A percentile compares a stretch with the other conserved stretches of the same genome.
phyloP scores from a whole-genome alignment of 352 stramenopile species.

The Globisporangium cylindrosporum region DNA sequence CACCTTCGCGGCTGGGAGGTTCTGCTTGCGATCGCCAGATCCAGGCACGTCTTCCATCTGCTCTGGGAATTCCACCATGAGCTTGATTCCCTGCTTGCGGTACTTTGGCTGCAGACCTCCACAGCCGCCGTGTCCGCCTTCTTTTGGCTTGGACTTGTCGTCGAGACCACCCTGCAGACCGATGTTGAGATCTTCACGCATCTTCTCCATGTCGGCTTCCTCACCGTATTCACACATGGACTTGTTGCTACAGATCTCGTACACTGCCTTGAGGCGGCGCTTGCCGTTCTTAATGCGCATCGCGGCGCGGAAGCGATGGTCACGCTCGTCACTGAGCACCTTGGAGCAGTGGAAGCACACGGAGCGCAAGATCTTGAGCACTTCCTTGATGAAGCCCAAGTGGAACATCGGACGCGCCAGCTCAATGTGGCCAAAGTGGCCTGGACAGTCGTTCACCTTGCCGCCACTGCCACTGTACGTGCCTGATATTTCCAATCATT shows the following conservation, averaged over 20 bases:
- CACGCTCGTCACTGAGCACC: constrained; percentile 91
- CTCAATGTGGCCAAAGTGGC: constrained; percentile 99
- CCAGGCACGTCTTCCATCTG: constrained; percentile 93
- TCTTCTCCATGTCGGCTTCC: constrained; percentile 87
- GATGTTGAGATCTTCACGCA: constrained; percentile 85
- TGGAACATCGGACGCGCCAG: constrained; percentile 97
- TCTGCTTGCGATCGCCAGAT: constrained; percentile 96
- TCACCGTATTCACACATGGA: constrained; percentile 86
- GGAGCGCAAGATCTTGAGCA: constrained; percentile 91
- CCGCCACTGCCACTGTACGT: constrained; percentile 89
- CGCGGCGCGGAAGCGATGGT: constrained; percentile 73
- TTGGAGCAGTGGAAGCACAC: constrained; percentile 98
- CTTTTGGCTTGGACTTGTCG: constrained; percentile 80
- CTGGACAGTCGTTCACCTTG: constrained; percentile 96
- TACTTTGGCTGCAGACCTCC: constrained; percentile 93
- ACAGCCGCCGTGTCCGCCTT: constrained; percentile 80
- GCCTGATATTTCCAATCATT: constrained; percentile 15
- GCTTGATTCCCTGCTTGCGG: constrained; percentile 92
- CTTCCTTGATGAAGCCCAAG: constrained; percentile 96
- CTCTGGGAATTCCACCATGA: constrained; percentile 95
- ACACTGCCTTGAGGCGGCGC: constrained; percentile 92
- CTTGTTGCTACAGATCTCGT: constrained; percentile 92
- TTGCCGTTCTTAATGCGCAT: constrained; percentile 90
- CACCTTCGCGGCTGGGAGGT: constrained; percentile 92
- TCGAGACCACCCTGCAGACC: constrained; percentile 79